A percentile compares a stretch with the other conserved stretches of the same genome.
Evolutionary conservation across 1,284 basidiomycete species (phyloP).

Genomic region (Xanthoconium separans): DNA sequence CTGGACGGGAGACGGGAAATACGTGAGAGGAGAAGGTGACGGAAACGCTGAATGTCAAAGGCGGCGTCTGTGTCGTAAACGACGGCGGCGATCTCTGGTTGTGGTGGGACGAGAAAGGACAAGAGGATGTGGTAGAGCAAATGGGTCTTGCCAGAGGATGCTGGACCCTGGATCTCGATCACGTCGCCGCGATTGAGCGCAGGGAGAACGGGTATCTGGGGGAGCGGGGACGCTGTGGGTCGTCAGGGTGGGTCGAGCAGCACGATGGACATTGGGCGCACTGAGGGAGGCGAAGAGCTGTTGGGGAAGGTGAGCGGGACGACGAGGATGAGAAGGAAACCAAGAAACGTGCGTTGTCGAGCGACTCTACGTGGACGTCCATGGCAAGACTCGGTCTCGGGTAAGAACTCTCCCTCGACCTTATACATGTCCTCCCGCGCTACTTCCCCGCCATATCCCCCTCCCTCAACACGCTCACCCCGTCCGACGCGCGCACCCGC

Average conservation of each 20-base stretch:
- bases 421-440: constrained; percentile 38
- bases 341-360: constrained; percentile 41
- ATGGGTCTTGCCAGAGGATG: constrained; percentile 73
- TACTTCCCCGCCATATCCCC: constrained; percentile 37
- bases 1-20: constrained; percentile 27
- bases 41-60: constrained; percentile 58
- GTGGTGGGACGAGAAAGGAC: constrained; percentile 50
- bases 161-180: constrained; percentile 72
- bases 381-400: constrained; percentile 9
- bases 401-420: constrained; percentile 3
- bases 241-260: background rate
- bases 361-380: constrained; percentile 44
- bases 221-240: constrained; percentile 22
- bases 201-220: constrained; percentile 29
- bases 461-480: constrained; percentile 39
- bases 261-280: constrained; percentile 4
- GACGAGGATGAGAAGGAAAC: background rate
- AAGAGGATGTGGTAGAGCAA: constrained; percentile 64
- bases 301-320: constrained; percentile 13
- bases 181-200: constrained; percentile 43
- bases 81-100: constrained; percentile 54
- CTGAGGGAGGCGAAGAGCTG: constrained; percentile 25
- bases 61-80: constrained; percentile 68
- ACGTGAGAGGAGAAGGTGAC: constrained; percentile 46
- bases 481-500: constrained; percentile 48